Evolutionary conservation across 75 land plant genomes (phyloP), one percentile per base, ranked within the genome.

Genomic region (Adiantum capillusveneris): DNA sequence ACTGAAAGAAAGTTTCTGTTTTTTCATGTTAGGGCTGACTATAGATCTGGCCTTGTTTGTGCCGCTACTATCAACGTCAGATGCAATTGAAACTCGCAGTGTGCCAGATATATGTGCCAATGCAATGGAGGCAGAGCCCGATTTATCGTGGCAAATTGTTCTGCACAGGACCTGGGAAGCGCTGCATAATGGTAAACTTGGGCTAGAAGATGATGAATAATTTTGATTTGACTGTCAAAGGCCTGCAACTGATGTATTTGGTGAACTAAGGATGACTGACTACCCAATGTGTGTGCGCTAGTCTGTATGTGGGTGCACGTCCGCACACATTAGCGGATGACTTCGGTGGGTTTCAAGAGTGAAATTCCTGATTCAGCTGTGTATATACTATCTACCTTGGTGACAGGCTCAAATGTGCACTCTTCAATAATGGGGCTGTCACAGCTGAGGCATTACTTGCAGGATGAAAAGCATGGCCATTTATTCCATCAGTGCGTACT

Each of bases 141-240:
- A 90, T 73, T 29, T 87, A 13, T 76, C 91, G 30, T 90, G 96
- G 96, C 96, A 90, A 71, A 60, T 73, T 29, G 41, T 65, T 2
- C 69, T 90, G 46, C 87, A 84, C 62, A 69, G 70, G 68, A 62
- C 74, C 14, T 90, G 96, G 96, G 91, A 84, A 60, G 20, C 26
- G 13, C 29, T 42, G 24, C 1, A 13, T 14, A 0, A 60, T 37
- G 41, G 3, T 31, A 9, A 34, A 9, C 3, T 34, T 3, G 37
- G 9, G 37, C 37, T 34, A 9, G 3, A 5, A 9, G 37, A 34
- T 34, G 37, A n/a, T n/a, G n/a, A n/a, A n/a, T 9, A 34, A 34
- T 5, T 34, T 34, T 34, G 37, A 34, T n/a, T n/a, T n/a, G n/a
- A 9, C 37, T 34, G 37, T 34, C 37, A 34, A 9, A 34, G 37